Evolutionary conservation across 106 monocot species (phyloP).

Genomic region (Posidonia australis): DNA sequence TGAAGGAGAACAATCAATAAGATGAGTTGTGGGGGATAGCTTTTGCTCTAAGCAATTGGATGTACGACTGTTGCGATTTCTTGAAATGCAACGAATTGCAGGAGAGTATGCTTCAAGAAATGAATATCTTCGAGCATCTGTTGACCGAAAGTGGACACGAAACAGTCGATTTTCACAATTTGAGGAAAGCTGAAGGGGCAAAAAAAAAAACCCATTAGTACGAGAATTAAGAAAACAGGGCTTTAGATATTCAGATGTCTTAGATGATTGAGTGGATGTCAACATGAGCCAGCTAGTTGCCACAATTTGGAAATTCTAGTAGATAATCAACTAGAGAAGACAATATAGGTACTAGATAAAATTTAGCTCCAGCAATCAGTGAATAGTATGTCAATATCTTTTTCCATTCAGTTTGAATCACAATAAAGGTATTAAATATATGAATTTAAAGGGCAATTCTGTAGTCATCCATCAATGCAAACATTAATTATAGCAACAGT

Average conservation of each 20-base stretch:
- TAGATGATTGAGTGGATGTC: neutral
- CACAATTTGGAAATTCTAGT: neutral
- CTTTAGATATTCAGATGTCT: neutral
- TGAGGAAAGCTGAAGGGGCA: constrained; percentile 68
- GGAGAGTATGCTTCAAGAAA: constrained; percentile 70
- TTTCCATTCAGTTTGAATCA: neutral
- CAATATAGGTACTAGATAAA: too few relatives aligned
- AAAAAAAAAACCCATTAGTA: constrained; percentile 1
- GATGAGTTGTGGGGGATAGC: constrained; percentile 3
- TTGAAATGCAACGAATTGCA: constrained; percentile 78
- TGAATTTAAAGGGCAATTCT: too few relatives aligned
- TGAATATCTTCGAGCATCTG: constrained; percentile 39
- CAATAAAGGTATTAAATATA: too few relatives aligned
- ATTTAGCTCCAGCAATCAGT: neutral
- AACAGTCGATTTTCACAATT: constrained; percentile 84
- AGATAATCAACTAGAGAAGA: neutral
- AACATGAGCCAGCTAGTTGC: neutral
- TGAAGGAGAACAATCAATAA: constrained; percentile 20
- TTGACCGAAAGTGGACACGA: constrained; percentile 40
- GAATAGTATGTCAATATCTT: neutral
- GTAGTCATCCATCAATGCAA: neutral
- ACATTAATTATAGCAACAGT: neutral
- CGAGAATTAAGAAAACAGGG: too few relatives aligned
- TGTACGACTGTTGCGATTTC: constrained; percentile 31
- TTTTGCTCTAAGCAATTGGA: constrained; percentile 21